These are phyloP conservation scores for Penicillium sp. DNA, from an alignment of 2,329 filamentous ascomycete species.

Conservation along the genomic window DNA sequence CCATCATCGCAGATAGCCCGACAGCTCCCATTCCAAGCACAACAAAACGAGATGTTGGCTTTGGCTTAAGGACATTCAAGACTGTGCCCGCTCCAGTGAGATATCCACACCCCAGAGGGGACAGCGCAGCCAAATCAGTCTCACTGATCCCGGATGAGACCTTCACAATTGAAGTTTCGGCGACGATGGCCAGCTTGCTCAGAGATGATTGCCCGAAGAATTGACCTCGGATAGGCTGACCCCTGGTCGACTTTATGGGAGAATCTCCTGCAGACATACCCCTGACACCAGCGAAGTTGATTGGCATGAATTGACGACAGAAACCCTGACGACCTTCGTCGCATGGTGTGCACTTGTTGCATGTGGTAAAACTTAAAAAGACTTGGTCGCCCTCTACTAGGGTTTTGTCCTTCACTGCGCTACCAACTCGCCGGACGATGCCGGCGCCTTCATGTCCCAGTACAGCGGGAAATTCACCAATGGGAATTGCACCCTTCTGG, in stretches of 20 bases:
- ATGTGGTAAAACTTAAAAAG: slow-evolving; percentile 28
- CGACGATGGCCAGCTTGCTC: slow-evolving; percentile 31
- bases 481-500: neutral
- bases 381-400: slow-evolving; percentile 33
- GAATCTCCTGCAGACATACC: neutral
- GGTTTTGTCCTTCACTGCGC: slow-evolving; percentile 19
- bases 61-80: slow-evolving; percentile 28
- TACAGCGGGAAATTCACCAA: slow-evolving; percentile 16
- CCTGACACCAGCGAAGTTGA: slow-evolving; percentile 18
- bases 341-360: slow-evolving; percentile 22
- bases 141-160: neutral
- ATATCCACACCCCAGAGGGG: slow-evolving; percentile 32
- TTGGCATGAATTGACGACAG: slow-evolving; percentile 1
- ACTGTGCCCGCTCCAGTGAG: slow-evolving; percentile 36
- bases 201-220: slow-evolving; percentile 38
- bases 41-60: slow-evolving; percentile 18
- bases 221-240: neutral
- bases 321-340: neutral
- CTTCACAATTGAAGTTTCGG: slow-evolving; percentile 32
- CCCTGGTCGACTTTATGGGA: neutral
- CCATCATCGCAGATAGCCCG: slow-evolving; percentile 20
- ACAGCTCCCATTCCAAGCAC: slow-evolving; percentile 34
- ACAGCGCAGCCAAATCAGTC: slow-evolving; percentile 15
- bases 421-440: slow-evolving; percentile 30
- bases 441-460: slow-evolving; percentile 29